Evolutionary conservation across 1,284 basidiomycete genomes (phyloP).

Genomic region (Ustilago cynodontis): DNA sequence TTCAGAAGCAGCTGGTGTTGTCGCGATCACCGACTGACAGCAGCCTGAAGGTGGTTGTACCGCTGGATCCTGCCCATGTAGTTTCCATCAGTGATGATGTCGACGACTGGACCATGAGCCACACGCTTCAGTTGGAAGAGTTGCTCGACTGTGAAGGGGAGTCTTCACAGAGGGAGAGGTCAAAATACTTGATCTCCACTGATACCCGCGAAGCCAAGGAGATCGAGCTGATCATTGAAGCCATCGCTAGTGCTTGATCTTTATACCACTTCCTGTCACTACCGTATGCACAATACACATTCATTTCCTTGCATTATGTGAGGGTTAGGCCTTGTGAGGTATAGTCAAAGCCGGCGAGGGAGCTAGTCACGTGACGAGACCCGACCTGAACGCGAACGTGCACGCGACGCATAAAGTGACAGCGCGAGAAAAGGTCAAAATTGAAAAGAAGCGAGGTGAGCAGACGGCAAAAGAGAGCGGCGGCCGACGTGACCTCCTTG

Average conservation of each 20-base stretch:
- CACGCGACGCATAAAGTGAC: conserved; percentile 45
- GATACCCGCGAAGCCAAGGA: conserved; percentile 21
- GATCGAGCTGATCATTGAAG: conserved; percentile 23
- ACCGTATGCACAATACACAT: neutral
- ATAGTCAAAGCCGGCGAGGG: neutral
- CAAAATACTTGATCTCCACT: conserved; percentile 7
- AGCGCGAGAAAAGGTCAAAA: conserved; percentile 18
- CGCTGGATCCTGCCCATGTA: conserved; percentile 1
- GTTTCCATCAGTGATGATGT: conserved; percentile 4
- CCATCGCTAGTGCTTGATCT: conserved; percentile 3
- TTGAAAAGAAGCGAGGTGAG: conserved; percentile 12
- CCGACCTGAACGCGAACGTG: conserved; percentile 17
- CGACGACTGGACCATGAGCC: conserved; percentile 21
- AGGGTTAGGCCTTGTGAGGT: neutral
- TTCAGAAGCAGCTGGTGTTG: conserved; percentile 2
- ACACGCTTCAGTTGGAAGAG: conserved; percentile 15
- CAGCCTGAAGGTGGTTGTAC: neutral
- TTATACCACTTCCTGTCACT: neutral
- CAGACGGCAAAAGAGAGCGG: conserved; percentile 6
- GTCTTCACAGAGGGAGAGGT: neutral
- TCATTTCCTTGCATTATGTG: neutral
- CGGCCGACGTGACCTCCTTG: conserved; percentile 16
- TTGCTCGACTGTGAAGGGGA: neutral
- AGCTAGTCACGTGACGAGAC: conserved; percentile 30
- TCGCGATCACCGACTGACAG: conserved; percentile 14